A percentile compares a stretch with the other conserved stretches of the same genome.
Evolutionary conservation across 768 basidiomycete species (phyloP).

Genomic region (Amanita subjunquillea): DNA sequence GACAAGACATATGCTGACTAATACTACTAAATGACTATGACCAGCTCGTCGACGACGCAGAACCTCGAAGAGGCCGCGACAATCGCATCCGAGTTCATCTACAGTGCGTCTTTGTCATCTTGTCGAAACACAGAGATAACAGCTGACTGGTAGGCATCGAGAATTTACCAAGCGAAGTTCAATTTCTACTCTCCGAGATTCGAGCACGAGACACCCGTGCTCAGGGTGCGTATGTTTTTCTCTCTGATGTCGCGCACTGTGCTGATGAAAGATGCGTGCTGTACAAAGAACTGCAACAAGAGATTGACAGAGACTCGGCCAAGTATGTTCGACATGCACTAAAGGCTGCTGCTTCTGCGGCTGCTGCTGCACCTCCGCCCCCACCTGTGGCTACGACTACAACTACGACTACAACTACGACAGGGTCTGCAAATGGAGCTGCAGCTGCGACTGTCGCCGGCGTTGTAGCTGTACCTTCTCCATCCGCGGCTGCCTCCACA

Average conservation of each 20-base stretch:
- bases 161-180: constrained; percentile 43
- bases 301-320: constrained; percentile 38
- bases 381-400: constrained; percentile 5
- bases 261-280: neutral
- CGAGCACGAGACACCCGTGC: constrained; percentile 32
- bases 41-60: constrained; percentile 11
- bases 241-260: neutral
- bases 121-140: neutral
- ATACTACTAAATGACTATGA: neutral
- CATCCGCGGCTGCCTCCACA: too few relatives aligned
- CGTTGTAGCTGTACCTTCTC: too few relatives aligned
- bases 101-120: constrained; percentile 26
- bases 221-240: constrained; percentile 22
- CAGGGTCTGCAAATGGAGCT: neutral
- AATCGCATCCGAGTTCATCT: constrained; percentile 45
- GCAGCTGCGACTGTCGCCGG: too few relatives aligned
- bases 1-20: neutral
- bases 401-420: constrained; percentile 27
- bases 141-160: constrained; percentile 29
- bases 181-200: constrained; percentile 43
- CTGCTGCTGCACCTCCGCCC: neutral
- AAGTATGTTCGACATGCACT: constrained; percentile 41
- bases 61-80: constrained; percentile 44
- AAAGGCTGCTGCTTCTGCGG: constrained; percentile 11
- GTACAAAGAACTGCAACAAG: constrained; percentile 32